Percentiles rank a stretch among this genome's conserved stretches.
These are phyloP conservation scores for Talaromyces verruculosus DNA, from an alignment of 2,329 filamentous ascomycete species.

Conservation along the genomic window DNA sequence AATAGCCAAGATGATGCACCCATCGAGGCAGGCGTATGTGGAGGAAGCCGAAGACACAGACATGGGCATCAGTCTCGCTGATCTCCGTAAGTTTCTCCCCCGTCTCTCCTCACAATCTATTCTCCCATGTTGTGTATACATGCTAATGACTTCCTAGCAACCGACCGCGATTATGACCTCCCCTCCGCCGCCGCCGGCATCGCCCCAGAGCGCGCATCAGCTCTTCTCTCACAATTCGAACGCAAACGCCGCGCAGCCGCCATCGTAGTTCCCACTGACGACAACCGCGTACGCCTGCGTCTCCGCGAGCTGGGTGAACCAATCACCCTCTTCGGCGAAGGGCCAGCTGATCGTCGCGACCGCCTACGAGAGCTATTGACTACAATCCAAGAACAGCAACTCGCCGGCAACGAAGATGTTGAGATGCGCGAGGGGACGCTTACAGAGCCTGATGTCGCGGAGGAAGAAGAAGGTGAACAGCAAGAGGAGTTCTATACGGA, in stretches of 20 bases:
- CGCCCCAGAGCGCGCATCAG: constrained; percentile 77
- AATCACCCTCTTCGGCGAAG: constrained; percentile 91
- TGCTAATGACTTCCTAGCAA: constrained; percentile 43
- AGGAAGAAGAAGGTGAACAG: constrained; percentile 71
- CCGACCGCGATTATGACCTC: constrained; percentile 83
- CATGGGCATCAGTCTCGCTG: constrained; percentile 62
- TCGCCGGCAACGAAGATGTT: constrained; percentile 46
- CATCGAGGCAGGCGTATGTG: constrained; percentile 87
- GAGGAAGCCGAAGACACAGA: constrained; percentile 68
- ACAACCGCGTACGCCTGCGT: constrained; percentile 75
- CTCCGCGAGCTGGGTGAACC: constrained; percentile 89
- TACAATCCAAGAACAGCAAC: constrained; percentile 64
- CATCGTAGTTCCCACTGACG: constrained; percentile 90
- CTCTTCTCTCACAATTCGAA: constrained; percentile 82
- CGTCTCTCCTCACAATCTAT: not conserved
- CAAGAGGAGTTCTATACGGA: constrained; percentile 96
- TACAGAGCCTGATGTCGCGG: constrained; percentile 55
- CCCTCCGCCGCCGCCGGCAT: constrained; percentile 65
- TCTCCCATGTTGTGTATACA: not conserved
- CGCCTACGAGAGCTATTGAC: constrained; percentile 78
- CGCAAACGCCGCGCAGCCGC: constrained; percentile 85
- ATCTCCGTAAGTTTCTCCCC: constrained; percentile 58
- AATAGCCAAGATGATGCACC: constrained; percentile 64
- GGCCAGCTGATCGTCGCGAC: constrained; percentile 79
- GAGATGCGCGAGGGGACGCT: constrained; percentile 55